A percentile compares a stretch with the other conserved stretches of the same genome.
Evolutionary conservation across 805 yeast genomes (phyloP).

Genomic region (Cyberlindnera euphorbiiphila): DNA sequence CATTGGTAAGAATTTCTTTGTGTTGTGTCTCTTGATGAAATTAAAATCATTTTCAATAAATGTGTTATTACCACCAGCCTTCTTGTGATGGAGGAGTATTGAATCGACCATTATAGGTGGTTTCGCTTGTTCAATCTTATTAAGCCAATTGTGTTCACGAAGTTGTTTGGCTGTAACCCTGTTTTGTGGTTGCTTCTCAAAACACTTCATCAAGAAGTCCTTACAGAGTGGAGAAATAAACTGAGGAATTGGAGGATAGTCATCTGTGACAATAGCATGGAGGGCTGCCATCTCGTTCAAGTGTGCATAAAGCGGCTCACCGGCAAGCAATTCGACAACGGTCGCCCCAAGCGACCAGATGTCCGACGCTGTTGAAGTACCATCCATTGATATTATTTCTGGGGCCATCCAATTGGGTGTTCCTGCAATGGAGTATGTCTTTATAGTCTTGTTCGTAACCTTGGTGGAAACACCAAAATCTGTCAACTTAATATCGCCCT

Average conservation of each 20-base stretch:
- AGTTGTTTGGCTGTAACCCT: constrained; percentile 55
- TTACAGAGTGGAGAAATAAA: constrained; percentile 39
- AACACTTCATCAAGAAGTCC: constrained; percentile 64
- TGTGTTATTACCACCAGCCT: constrained; percentile 14
- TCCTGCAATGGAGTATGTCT: constrained; percentile 65
- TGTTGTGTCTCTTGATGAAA: constrained; percentile 31
- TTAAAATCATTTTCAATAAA: constrained; percentile 53
- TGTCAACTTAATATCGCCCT: constrained; percentile 64
- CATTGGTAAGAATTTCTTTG: constrained; percentile 23
- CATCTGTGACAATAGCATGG: constrained; percentile 79
- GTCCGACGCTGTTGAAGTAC: constrained; percentile 85
- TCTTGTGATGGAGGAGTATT: constrained; percentile 3
- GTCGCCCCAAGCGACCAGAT: constrained; percentile 97
- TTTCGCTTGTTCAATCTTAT: background rate
- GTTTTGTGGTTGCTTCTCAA: constrained; percentile 61
- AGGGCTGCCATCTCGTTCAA: constrained; percentile 73
- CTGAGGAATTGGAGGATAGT: constrained; percentile 64
- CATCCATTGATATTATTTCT: constrained; percentile 80
- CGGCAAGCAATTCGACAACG: constrained; percentile 78
- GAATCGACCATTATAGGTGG: constrained; percentile 8
- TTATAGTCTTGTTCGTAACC: constrained; percentile 45
- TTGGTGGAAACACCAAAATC: constrained; percentile 78
- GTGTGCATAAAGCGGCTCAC: constrained; percentile 82
- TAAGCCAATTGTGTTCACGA: constrained; percentile 60
- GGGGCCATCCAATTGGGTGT: constrained; percentile 99